Conservation (phyloP, 306 rosid species). For the Nissolia schottii region DNA sequence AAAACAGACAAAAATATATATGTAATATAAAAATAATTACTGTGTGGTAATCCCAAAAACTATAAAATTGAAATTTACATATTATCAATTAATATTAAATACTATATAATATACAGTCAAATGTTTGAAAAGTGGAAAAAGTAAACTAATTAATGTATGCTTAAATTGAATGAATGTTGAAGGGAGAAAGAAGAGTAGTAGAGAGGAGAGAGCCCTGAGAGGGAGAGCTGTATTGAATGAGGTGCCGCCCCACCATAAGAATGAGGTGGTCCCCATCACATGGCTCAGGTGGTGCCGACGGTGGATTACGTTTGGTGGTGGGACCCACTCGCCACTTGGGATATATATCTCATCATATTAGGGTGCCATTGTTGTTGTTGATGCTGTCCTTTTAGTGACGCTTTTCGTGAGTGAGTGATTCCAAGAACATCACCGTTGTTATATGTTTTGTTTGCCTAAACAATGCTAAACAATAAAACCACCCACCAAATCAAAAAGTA, state of each 20-base stretch:
- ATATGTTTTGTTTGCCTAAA: too few relatives aligned
- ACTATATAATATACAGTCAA: not conserved
- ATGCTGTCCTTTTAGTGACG: not conserved
- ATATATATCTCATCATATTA: too few relatives aligned
- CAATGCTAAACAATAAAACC: too few relatives aligned
- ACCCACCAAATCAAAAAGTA: too few relatives aligned
- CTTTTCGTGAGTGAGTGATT: not conserved
- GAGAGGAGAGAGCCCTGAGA: not conserved
- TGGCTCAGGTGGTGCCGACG: constrained; percentile 12
- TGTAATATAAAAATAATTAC: too few relatives aligned
- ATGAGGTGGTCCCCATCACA: constrained; percentile 19
- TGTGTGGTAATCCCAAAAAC: not conserved
- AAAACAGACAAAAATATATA: not conserved
- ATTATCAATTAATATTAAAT: too few relatives aligned
- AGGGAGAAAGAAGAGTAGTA: not conserved
- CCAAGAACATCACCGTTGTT: not conserved
- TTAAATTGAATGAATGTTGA: not conserved
- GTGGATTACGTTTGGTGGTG: not conserved
- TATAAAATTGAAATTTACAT: too few relatives aligned
- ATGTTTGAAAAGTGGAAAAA: too few relatives aligned
- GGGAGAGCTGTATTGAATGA: not conserved
- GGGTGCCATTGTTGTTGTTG: not conserved
- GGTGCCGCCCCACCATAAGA: constrained; percentile 4
- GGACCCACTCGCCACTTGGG: not conserved
- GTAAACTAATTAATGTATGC: too few relatives aligned